Percentiles rank a stretch among this genome's conserved stretches.
Evolutionary conservation across 345 rosid genomes (phyloP).

Genomic region (Rhodomyrtus tomentosa): DNA sequence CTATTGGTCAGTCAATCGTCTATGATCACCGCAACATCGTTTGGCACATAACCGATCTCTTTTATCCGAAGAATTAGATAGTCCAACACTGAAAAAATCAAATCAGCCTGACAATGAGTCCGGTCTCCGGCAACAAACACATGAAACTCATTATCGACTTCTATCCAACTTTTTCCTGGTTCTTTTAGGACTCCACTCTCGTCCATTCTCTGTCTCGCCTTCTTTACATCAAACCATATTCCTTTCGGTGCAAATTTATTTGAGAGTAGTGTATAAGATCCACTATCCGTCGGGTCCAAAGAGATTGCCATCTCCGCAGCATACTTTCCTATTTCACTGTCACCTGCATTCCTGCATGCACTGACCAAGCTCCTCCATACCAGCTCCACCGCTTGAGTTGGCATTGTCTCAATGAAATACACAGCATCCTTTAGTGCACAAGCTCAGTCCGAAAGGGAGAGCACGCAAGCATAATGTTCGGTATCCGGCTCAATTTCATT

Average conservation of each 20-base stretch:
- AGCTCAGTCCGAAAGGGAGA: slow-evolving; percentile 51
- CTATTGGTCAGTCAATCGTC: not conserved
- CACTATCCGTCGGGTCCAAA: slow-evolving; percentile 47
- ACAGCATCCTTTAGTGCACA: slow-evolving; percentile 45
- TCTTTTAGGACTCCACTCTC: slow-evolving; percentile 47
- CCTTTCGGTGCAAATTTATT: slow-evolving; percentile 53
- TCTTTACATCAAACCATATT: slow-evolving; percentile 55
- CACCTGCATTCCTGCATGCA: slow-evolving; percentile 30
- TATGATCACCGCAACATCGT: not conserved
- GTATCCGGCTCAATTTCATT: slow-evolving; percentile 52
- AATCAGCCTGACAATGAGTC: slow-evolving; percentile 23
- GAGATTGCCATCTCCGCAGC: slow-evolving; percentile 67
- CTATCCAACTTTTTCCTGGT: slow-evolving; percentile 68
- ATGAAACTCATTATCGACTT: slow-evolving; percentile 21
- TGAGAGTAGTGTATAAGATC: slow-evolving; percentile 38
- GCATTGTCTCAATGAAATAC: slow-evolving; percentile 50
- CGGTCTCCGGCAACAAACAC: slow-evolving; percentile 45
- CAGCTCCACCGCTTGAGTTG: slow-evolving; percentile 29
- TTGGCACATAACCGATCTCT: slow-evolving; percentile 11
- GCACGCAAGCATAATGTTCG: slow-evolving; percentile 54
- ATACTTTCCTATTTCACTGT: slow-evolving; percentile 39
- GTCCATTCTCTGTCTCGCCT: slow-evolving; percentile 53
- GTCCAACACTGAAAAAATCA: slow-evolving; percentile 25
- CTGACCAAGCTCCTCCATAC: slow-evolving; percentile 65
- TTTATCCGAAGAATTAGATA: slow-evolving; percentile 39